A percentile compares a stretch with the other conserved stretches of the same genome.
These are phyloP conservation scores for Aspergillus homomorphus DNA, from an alignment of 495 filamentous ascomycete species.

Conservation along the genomic window DNA sequence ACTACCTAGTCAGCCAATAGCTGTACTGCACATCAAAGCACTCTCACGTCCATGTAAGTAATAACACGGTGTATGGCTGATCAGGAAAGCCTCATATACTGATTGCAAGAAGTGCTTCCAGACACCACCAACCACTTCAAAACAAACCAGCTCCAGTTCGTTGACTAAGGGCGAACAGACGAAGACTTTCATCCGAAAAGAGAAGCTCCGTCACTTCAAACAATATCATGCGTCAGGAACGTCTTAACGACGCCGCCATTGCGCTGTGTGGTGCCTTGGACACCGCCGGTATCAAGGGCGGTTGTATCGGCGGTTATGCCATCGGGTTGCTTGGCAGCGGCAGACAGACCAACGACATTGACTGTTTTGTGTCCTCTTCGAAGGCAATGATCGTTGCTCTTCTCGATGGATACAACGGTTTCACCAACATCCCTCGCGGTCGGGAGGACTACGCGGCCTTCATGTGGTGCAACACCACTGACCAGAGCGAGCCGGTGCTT, in stretches of 20 bases:
- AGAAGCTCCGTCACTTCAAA: no score
- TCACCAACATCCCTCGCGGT: slow-evolving; percentile 3
- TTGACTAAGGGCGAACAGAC: no score
- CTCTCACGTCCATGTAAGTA: no score
- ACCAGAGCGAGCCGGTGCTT: no score
- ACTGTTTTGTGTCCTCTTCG: slow-evolving; percentile 5
- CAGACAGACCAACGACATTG: slow-evolving; percentile 6
- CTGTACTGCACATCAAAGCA: no score
- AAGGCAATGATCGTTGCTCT: not conserved
- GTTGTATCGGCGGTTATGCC: slow-evolving; percentile 9
- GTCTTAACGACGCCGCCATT: slow-evolving; percentile 11
- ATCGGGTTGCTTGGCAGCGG: not conserved
- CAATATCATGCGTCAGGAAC: slow-evolving; percentile 8
- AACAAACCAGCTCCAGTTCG: no score
- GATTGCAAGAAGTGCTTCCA: no score
- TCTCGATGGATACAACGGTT: slow-evolving; percentile 3
- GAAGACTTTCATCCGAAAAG: no score
- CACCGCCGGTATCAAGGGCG: slow-evolving; percentile 5
- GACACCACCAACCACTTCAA: no score
- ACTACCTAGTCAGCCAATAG: no score
- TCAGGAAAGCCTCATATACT: no score
- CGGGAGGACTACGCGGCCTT: slow-evolving; percentile 11
- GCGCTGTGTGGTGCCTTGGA: slow-evolving; percentile 8
- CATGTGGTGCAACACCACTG: slow-evolving; percentile 7
- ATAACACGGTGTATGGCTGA: no score